Conservation (phyloP, 2,329 filamentous ascomycete species). For the Aureobasidium sp. region DNA sequence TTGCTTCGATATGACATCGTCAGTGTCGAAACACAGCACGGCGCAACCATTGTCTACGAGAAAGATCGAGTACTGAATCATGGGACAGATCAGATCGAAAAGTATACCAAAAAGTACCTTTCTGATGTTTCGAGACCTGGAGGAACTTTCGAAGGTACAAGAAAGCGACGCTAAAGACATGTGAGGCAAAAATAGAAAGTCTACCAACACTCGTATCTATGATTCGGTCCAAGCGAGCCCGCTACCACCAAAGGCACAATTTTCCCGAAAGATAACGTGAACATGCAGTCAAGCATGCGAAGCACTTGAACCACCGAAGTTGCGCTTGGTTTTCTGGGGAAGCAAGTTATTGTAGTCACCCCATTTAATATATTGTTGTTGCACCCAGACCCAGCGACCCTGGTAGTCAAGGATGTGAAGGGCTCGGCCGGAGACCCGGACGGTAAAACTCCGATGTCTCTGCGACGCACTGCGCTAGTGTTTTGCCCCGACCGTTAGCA, state of each 20-base stretch:
- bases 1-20: neutral
- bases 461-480: constrained; percentile 11
- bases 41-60: neutral
- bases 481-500: constrained; percentile 10
- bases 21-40: neutral
- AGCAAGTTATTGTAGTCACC: neutral
- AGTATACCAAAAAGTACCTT: neutral
- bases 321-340: neutral
- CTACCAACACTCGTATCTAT: neutral
- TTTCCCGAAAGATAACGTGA: neutral
- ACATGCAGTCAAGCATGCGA: neutral
- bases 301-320: neutral
- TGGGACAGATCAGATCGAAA: neutral
- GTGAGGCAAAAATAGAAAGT: constrained; percentile 10
- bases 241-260: neutral
- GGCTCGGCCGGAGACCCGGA: neutral
- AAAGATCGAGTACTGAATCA: neutral
- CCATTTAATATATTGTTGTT: neutral
- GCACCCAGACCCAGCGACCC: neutral
- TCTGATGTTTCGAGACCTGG: neutral
- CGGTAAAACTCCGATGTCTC: neutral
- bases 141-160: neutral
- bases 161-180: neutral
- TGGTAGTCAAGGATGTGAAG: neutral
- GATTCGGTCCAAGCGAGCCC: neutral